These are phyloP conservation scores for Pestalotiopsis sp. DNA, from an alignment of 2,329 filamentous ascomycete genomes.

Conservation along the genomic window DNA sequence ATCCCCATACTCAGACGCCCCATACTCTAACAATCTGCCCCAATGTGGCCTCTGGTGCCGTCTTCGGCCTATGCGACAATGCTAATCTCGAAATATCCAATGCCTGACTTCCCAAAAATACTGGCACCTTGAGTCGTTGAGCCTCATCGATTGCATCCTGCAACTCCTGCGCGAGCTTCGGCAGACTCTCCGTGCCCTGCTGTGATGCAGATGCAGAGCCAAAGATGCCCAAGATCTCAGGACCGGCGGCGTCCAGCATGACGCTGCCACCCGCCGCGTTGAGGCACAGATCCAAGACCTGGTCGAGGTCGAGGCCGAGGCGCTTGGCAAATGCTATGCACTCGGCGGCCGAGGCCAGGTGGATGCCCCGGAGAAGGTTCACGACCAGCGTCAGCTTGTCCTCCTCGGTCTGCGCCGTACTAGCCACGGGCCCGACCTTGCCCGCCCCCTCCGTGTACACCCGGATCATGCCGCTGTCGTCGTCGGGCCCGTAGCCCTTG, in stretches of 20 bases:
- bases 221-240: slow-evolving; percentile 39
- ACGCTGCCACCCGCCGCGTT: slow-evolving; percentile 47
- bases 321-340: slow-evolving; percentile 42
- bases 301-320: slow-evolving; percentile 46
- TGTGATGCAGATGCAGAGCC: slow-evolving; percentile 24
- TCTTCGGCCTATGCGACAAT: slow-evolving; percentile 21
- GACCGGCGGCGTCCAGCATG: slow-evolving; percentile 39
- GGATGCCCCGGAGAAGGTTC: slow-evolving; percentile 43
- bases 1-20: slow-evolving; percentile 20
- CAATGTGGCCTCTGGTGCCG: slow-evolving; percentile 22
- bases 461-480: slow-evolving; percentile 46
- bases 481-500: slow-evolving; percentile 53
- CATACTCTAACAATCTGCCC: slow-evolving; percentile 29
- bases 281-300: slow-evolving; percentile 46
- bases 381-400: slow-evolving; percentile 40
- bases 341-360: slow-evolving; percentile 46
- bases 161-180: slow-evolving; percentile 32
- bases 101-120: slow-evolving; percentile 43
- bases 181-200: slow-evolving; percentile 27
- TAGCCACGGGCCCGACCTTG: slow-evolving; percentile 32
- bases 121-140: slow-evolving; percentile 41
- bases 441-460: slow-evolving; percentile 43
- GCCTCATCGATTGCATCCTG: slow-evolving; percentile 43
- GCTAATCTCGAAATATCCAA: slow-evolving; percentile 38
- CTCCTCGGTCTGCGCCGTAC: slow-evolving; percentile 32